A percentile compares a stretch with the other conserved stretches of the same genome.
phyloP scores from a whole-genome alignment of 225 moss, liverwort and hornwort species.

The Pseudoscleropodium purum region DNA sequence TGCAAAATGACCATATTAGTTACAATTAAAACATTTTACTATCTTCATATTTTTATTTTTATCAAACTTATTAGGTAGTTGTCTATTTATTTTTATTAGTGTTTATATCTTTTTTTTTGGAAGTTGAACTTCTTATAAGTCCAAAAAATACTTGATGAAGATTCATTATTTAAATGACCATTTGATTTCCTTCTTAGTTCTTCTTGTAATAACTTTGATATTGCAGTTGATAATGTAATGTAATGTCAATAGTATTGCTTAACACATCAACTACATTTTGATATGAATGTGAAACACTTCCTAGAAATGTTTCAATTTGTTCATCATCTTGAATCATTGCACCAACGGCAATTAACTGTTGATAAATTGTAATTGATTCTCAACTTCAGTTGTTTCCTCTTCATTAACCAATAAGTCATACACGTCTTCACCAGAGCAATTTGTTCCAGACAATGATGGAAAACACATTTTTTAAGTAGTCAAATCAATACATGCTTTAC shows the following conservation, averaged over 20 bases:
- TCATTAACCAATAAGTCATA: no score
- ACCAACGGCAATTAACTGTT: neutral
- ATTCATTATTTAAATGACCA: neutral
- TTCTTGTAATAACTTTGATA: neutral
- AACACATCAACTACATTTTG: neutral
- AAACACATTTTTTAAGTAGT: no score
- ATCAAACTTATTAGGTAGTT: accelerated
- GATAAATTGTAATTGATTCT: no score
- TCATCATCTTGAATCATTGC: neutral
- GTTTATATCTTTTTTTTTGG: neutral
- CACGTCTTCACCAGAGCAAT: no score
- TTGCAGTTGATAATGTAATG: neutral
- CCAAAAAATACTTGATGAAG: neutral
- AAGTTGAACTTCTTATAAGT: neutral
- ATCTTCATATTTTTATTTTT: neutral
- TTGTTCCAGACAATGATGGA: no score
- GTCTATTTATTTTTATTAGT: accelerated
- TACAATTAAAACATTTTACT: neutral
- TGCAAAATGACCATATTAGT: neutral
- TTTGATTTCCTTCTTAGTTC: neutral
- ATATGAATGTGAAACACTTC: neutral
- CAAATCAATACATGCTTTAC: no score
- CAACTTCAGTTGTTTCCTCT: no score
- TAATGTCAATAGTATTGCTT: neutral
- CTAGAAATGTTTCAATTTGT: neutral